Percentiles rank a stretch among this genome's conserved stretches.
phyloP scores from a whole-genome alignment of 2,329 filamentous ascomycete species.

The Aureobasidium sp. region DNA sequence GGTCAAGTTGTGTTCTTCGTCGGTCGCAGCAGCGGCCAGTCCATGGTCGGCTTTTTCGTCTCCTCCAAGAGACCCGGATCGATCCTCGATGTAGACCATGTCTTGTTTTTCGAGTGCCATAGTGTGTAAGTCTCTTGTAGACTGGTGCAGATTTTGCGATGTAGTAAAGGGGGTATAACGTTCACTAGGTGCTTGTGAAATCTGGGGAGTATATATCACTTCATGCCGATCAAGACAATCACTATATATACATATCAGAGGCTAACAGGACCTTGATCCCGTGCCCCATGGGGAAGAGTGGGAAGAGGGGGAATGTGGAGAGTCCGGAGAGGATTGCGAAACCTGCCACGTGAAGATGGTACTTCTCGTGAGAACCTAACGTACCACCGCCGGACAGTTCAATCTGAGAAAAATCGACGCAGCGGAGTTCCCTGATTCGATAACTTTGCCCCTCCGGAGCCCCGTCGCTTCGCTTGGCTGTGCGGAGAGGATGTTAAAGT shows the following conservation, averaged over 20 bases:
- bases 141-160: not conserved
- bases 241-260: not conserved
- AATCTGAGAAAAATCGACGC: not conserved
- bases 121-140: not conserved
- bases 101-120: slow-evolving; percentile 1
- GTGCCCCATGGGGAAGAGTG: slow-evolving; percentile 8
- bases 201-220: not conserved
- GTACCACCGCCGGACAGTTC: slow-evolving; percentile 2
- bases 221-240: not conserved
- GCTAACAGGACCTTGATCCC: not conserved
- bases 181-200: not conserved
- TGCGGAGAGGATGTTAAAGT: not conserved
- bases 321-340: not conserved
- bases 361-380: not conserved
- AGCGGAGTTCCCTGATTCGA: not conserved
- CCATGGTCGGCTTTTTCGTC: slow-evolving; percentile 8
- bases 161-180: not conserved
- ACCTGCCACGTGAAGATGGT: no score
- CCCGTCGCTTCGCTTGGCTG: slow-evolving; percentile 2
- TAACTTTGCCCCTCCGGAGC: not conserved
- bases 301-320: not conserved
- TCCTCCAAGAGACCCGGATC: not conserved
- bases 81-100: slow-evolving; percentile 5
- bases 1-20: slow-evolving; percentile 16
- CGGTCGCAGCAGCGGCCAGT: slow-evolving; percentile 10